Percentiles rank a stretch among this genome's conserved stretches.
Conservation (phyloP, 2,329 filamentous ascomycete genomes). For the Mariannaea sp. region DNA sequence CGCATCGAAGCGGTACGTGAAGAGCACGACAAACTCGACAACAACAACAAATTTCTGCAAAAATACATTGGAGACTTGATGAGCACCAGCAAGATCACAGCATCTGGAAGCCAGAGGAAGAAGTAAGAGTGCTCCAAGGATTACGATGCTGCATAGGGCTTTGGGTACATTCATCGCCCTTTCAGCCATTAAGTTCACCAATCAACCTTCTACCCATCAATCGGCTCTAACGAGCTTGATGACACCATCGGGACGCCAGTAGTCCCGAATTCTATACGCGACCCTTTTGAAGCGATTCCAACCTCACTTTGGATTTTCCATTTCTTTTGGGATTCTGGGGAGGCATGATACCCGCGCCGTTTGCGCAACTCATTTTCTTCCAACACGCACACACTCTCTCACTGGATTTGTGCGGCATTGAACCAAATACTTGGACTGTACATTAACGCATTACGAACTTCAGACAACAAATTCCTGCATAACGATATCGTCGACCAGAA, state of each 20-base stretch:
- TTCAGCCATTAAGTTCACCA: neutral
- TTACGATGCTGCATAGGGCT: neutral
- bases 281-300: conserved; percentile 23
- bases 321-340: conserved; percentile 30
- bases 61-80: conserved; percentile 98
- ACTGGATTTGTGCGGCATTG: conserved; percentile 16
- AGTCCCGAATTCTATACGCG: conserved; percentile 3
- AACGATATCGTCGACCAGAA: conserved; percentile 27
- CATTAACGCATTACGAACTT: conserved; percentile 37
- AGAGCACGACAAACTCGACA: conserved; percentile 96
- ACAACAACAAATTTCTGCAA: conserved; percentile 94
- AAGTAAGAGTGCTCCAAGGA: conserved; percentile 49
- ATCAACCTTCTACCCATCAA: neutral
- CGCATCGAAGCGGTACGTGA: conserved; percentile 92
- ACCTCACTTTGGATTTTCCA: conserved; percentile 28
- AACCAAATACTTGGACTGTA: conserved; percentile 31
- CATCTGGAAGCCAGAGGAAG: conserved; percentile 56
- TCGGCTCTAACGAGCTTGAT: neutral
- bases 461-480: conserved; percentile 25
- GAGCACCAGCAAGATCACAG: conserved; percentile 77
- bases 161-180: neutral
- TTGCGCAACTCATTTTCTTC: conserved; percentile 30
- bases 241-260: neutral
- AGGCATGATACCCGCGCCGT: conserved; percentile 41
- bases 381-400: conserved; percentile 7